Evolutionary conservation across 2,329 filamentous ascomycete species (phyloP), one percentile per base, ranked within the genome.

Genomic region (Malbranchea cinnamomea): DNA sequence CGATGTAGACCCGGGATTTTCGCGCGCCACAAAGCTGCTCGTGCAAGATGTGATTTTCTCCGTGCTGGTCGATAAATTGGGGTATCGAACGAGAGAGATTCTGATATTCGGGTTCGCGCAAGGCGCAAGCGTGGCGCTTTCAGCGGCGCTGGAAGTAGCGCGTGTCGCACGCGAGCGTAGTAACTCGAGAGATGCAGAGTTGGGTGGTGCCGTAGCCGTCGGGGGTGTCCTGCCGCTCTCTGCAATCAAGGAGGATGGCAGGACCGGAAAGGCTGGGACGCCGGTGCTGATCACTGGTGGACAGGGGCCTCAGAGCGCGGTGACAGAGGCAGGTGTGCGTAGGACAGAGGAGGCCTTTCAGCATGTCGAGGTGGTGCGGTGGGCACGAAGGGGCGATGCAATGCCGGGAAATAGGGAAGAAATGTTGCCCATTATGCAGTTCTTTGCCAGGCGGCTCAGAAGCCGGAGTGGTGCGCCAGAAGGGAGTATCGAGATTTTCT

Each of bases 361-460:
- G 39, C 64, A 73, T 44, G 72, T 82, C 13, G 65, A 72, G 50
- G 63, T 75, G 39, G 73, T 73, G 33, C 69, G 69, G 45, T 89
- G 80, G 72, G 68, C 65, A 45, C 71, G 75, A 46, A 54, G 75
- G 2, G 79, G 76, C 4, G 82, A 92, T 52, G 68, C 67, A 1
- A 93, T 94, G 85, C 83, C 84, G n/a, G 61, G 64, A 26, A 77
- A 67, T 48, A 65, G 78, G 31, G 83, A 91, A 7, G 85, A 95
- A 63, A 85, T 91, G 67, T 48, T 85, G 45, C 84, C 85, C 1
- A 68, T 94, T 36, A 94, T 94, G 83, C 71, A 78, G 46, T 94
- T 75, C 50, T 68, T 63, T 41, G 57, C 55, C 13, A 45, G 56
- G 20, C 44, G 54, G 28, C 41, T 63, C 35, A 48, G 50, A 34